Evolutionary conservation across 768 basidiomycete species (phyloP).

Genomic region (Cystofilobasidium capitatum): DNA sequence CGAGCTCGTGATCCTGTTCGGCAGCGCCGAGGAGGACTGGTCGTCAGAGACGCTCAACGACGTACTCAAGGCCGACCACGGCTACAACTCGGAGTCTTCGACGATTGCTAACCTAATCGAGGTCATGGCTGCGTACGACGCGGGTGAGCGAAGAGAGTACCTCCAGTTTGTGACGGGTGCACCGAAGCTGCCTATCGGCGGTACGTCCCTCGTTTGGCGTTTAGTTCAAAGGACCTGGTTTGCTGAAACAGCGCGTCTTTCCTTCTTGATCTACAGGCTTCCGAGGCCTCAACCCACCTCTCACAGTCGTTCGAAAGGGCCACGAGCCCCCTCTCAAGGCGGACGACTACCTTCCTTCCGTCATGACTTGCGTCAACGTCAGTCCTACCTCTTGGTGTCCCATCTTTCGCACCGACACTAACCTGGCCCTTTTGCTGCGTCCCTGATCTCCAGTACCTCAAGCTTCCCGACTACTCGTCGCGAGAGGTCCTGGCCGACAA

Average conservation of each 20-base stretch:
- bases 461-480: conserved; percentile 88
- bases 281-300: conserved; percentile 81
- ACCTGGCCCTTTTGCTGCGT: neutral
- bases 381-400: conserved; percentile 13
- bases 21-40: conserved; percentile 98
- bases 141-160: conserved; percentile 65
- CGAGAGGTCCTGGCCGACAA: conserved; percentile 77
- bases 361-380: conserved; percentile 79
- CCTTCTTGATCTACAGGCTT: conserved; percentile 53
- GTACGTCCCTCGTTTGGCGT: conserved; percentile 47
- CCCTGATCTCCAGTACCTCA: conserved; percentile 47
- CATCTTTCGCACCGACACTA: neutral
- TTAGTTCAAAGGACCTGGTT: too few relatives aligned
- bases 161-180: conserved; percentile 97
- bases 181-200: conserved; percentile 90
- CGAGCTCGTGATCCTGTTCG: conserved; percentile 91
- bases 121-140: conserved; percentile 72
- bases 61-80: conserved; percentile 92
- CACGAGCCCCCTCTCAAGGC: conserved; percentile 83
- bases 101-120: conserved; percentile 80
- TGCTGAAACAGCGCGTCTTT: too few relatives aligned
- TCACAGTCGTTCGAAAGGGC: conserved; percentile 95
- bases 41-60: conserved; percentile 53
- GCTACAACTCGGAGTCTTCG: conserved; percentile 89
- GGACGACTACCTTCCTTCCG: conserved; percentile 90